Evolutionary conservation across 495 filamentous ascomycete species (phyloP), one percentile per base, ranked within the genome.

Genomic region (Aspergillus conjunctus): DNA sequence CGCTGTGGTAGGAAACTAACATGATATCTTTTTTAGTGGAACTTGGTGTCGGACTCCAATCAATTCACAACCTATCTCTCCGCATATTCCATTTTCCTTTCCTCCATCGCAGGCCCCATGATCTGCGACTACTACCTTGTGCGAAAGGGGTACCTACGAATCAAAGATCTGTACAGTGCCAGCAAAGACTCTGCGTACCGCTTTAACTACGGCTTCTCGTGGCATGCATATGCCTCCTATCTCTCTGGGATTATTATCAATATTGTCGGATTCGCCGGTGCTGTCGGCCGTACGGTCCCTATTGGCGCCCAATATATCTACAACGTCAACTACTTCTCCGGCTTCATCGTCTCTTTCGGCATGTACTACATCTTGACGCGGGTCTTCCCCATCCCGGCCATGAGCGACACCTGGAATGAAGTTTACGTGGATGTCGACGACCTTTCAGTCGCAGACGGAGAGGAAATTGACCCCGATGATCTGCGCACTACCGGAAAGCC

Each of bases 41-140:
- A 89, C 60, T 80, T 97, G 0, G 85, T 95, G 20, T 86, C 83
- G 0, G 75, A 79, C 7, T 83, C 85, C n/a, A 96, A 95, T 75
- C 86, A 89, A 70, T 97, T 97, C 79, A 93, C 89, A n/a, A 93
- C 90, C 46, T 97, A 97, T 66, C 87, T 97, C 6, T 93, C 90
- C 12, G 89, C 93, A 22, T 97, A 97, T 78, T 92, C 90, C n/a
- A 90, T 97, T 60, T 97, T 97, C 77, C 85, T 97, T 22, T 93
- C 89, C 49, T 91, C 91, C 39, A 94, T 97, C 66, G 93, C 91
- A 14, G 93, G 92, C 17, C 91, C 95, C 57, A 94, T 97, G 69
- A 81, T 92, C 67, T 86, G 78, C 71, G 93, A 97, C 74, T 97
- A 97, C 80, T 97, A 96, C 74, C 63, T 91, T 59, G 91, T 96